Conservation (phyloP, 306 rosid genomes). For the Myrica gale region DNA sequence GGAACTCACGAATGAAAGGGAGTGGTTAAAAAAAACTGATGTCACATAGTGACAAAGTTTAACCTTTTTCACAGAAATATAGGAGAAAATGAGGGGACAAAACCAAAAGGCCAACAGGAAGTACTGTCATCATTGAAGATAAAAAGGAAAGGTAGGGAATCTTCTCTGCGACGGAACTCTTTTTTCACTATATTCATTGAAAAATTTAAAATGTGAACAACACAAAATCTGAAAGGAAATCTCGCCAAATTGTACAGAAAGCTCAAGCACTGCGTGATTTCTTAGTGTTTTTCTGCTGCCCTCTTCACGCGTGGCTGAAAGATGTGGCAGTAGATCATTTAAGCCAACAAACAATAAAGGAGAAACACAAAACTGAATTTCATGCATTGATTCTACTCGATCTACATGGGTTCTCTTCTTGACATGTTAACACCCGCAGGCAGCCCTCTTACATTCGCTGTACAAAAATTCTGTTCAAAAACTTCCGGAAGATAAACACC, state of each 20-base stretch:
- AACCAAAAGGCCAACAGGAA: slow-evolving; percentile 60
- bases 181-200: slow-evolving; percentile 39
- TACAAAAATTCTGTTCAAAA: neutral
- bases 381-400: slow-evolving; percentile 1
- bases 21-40: slow-evolving; percentile 59
- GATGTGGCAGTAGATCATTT: slow-evolving; percentile 40
- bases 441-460: neutral
- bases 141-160: slow-evolving; percentile 70
- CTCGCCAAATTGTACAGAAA: slow-evolving; percentile 41
- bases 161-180: slow-evolving; percentile 61
- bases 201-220: slow-evolving; percentile 30
- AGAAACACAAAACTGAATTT: neutral
- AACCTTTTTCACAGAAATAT: slow-evolving; percentile 95
- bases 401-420: neutral
- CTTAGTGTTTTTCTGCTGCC: neutral
- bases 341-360: neutral
- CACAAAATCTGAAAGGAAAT: slow-evolving; percentile 21
- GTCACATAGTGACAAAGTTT: slow-evolving; percentile 75
- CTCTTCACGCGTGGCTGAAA: slow-evolving; percentile 57
- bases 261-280: too few relatives aligned
- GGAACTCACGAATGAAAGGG: slow-evolving; percentile 25
- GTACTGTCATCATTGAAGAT: slow-evolving; percentile 78
- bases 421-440: neutral
- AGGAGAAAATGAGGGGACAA: slow-evolving; percentile 75
- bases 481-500: slow-evolving; percentile 8